Evolutionary conservation across 495 filamentous ascomycete species (phyloP).

Genomic region (Annulohypoxylon moriforme): DNA sequence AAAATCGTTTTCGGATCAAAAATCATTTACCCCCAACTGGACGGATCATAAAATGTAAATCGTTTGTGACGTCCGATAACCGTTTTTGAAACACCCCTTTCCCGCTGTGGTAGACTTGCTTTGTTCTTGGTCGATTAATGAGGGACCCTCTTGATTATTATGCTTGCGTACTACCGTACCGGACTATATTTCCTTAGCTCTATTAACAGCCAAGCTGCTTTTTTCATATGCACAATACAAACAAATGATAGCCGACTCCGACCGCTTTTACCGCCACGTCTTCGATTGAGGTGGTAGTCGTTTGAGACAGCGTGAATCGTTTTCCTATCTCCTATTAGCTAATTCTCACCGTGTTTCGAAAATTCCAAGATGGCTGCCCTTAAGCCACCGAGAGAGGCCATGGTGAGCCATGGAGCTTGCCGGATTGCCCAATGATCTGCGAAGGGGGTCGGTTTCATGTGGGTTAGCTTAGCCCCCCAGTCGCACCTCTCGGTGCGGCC

Average conservation of each 20-base stretch:
- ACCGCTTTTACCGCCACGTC: background rate
- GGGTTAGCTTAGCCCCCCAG: conserved; percentile 22
- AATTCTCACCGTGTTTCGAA: conserved; percentile 41
- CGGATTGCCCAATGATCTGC: conserved; percentile 32
- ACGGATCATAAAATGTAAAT: background rate
- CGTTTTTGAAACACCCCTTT: background rate
- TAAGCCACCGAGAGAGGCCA: conserved; percentile 13
- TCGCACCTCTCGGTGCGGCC: conserved; percentile 23
- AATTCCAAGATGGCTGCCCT: conserved; percentile 29
- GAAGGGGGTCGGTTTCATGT: conserved; percentile 40
- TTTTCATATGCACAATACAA: background rate
- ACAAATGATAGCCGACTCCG: background rate
- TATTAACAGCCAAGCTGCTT: background rate
- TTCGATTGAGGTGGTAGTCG: conserved; percentile 4
- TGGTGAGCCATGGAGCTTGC: conserved; percentile 21
- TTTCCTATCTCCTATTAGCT: conserved; percentile 13
- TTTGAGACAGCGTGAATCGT: conserved; percentile 22
- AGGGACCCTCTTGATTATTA: conserved; percentile 31
- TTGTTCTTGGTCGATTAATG: conserved; percentile 37
- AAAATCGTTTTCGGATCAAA: background rate
- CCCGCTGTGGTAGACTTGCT: conserved; percentile 17
- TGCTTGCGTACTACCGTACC: conserved; percentile 20
- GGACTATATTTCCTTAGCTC: conserved; percentile 1
- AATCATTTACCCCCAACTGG: background rate
- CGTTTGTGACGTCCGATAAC: background rate